Evolutionary conservation across 495 filamentous ascomycete genomes (phyloP).

Genomic region (Friedmanniomyces endolithicus): DNA sequence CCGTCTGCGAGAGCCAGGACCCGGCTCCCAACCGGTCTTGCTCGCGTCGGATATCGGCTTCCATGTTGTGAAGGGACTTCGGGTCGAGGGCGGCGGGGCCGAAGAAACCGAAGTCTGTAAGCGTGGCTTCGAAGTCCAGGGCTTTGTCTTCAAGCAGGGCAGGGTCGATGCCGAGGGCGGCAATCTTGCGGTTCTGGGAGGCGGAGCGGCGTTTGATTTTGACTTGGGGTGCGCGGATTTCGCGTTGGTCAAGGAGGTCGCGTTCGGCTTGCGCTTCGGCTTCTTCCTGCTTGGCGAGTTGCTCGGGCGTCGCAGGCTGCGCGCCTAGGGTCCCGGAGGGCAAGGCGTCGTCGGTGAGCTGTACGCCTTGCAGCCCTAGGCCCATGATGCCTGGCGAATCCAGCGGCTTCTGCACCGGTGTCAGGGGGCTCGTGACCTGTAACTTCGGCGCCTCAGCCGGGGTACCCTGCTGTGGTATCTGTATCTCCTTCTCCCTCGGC

Average conservation of each 20-base stretch:
- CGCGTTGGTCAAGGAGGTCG: conserved; percentile 4
- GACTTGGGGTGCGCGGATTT: conserved; percentile 8
- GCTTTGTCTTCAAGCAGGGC: conserved; percentile 54
- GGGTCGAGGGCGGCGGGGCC: conserved; percentile 51
- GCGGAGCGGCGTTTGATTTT: conserved; percentile 48
- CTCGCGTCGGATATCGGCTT: conserved; percentile 72
- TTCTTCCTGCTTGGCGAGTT: conserved; percentile 9
- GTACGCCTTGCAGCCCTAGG: background rate
- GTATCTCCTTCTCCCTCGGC: background rate
- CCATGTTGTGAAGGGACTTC: conserved; percentile 67
- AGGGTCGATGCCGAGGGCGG: conserved; percentile 61
- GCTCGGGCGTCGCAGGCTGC: conserved; percentile 28
- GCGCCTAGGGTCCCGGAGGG: background rate
- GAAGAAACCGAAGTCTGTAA: conserved; percentile 86
- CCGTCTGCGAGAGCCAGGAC: conserved; percentile 58
- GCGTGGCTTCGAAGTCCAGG: conserved; percentile 59
- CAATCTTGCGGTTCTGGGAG: conserved; percentile 66
- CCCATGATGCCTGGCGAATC: conserved; percentile 10
- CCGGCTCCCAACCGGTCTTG: conserved; percentile 81
- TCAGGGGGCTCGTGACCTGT: conserved; percentile 25
- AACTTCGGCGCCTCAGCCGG: conserved; percentile 22
- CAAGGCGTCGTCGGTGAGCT: conserved; percentile 3
- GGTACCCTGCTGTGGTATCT: background rate
- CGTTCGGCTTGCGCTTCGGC: conserved; percentile 2
- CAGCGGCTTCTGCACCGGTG: conserved; percentile 6